Conservation (phyloP, 176 grass and related monocot genomes). For the Eleusine indica region DNA sequence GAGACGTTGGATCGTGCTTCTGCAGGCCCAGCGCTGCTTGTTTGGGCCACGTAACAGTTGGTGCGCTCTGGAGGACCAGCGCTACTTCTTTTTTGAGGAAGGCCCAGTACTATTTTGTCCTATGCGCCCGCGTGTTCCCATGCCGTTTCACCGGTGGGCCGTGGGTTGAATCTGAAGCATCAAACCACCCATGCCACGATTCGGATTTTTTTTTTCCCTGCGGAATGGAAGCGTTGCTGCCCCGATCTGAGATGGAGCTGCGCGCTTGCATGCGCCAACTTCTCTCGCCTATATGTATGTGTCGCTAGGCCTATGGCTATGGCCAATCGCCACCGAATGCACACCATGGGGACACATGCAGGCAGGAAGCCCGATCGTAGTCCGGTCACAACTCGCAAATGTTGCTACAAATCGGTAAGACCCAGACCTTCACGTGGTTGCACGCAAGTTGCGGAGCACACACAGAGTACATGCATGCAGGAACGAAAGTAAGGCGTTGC, state of each 20-base stretch:
- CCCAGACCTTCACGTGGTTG: not conserved
- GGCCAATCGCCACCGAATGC: too few relatives aligned
- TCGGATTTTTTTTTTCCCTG: not conserved
- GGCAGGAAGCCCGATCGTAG: not conserved
- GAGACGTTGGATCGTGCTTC: too few relatives aligned
- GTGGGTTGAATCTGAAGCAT: not conserved
- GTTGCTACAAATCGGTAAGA: not conserved
- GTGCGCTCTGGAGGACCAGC: not conserved
- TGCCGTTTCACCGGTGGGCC: not conserved
- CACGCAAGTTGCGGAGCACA: not conserved
- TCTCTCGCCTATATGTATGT: too few relatives aligned
- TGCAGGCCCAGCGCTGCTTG: not conserved
- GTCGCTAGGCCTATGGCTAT: too few relatives aligned
- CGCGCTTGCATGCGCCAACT: too few relatives aligned
- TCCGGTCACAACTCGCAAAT: not conserved
- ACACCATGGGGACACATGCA: too few relatives aligned
- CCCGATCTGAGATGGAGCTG: too few relatives aligned
- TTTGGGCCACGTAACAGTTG: not conserved
- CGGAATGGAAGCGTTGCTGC: too few relatives aligned
- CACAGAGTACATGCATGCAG: not conserved
- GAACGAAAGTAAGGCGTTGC: constrained; percentile 16
- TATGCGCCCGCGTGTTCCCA: not conserved
- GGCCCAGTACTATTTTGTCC: too few relatives aligned
- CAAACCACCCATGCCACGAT: not conserved
- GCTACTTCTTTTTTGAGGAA: not conserved